Evolutionary conservation across 1,284 basidiomycete species (phyloP).

Genomic region (Leccinum fallax): DNA sequence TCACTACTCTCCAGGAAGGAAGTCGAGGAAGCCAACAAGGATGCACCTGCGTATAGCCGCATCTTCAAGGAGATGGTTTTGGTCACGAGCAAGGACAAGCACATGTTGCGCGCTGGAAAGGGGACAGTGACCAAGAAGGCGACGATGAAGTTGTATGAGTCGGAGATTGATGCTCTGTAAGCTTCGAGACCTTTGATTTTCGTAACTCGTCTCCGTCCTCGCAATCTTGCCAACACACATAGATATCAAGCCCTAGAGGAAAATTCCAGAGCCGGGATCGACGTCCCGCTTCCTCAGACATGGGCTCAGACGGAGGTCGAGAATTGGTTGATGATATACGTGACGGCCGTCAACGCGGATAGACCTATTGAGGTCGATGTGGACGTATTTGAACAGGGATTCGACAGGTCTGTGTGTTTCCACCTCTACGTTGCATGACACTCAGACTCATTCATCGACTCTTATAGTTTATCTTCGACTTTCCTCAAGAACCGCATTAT

Average conservation of each 20-base stretch:
- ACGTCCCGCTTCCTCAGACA: conserved; percentile 17
- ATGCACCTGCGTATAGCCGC: conserved; percentile 35
- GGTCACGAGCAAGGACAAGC: conserved; percentile 28
- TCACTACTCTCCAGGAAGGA: conserved; percentile 16
- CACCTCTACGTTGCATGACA: neutral
- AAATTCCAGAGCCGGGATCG: conserved; percentile 14
- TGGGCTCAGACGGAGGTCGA: conserved; percentile 25
- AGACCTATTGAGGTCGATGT: conserved; percentile 10
- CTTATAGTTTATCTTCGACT: conserved; percentile 24
- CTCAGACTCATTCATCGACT: neutral
- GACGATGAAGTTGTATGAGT: conserved; percentile 27
- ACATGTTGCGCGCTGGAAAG: conserved; percentile 30
- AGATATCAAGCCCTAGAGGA: conserved; percentile 14
- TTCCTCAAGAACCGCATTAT: conserved; percentile 31
- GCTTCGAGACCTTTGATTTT: neutral
- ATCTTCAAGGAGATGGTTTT: conserved; percentile 24
- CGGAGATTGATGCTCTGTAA: conserved; percentile 32
- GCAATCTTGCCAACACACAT: neutral
- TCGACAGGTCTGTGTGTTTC: conserved; percentile 29
- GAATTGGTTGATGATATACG: conserved; percentile 31
- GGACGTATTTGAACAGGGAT: conserved; percentile 33
- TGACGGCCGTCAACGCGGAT: conserved; percentile 23
- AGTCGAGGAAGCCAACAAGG: conserved; percentile 38
- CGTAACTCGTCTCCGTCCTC: neutral
- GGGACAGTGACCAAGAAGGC: conserved; percentile 34